A percentile compares a stretch with the other conserved stretches of the same genome.
Conservation (phyloP, 1,284 basidiomycete species). For the Xerocomus nothofagi region DNA sequence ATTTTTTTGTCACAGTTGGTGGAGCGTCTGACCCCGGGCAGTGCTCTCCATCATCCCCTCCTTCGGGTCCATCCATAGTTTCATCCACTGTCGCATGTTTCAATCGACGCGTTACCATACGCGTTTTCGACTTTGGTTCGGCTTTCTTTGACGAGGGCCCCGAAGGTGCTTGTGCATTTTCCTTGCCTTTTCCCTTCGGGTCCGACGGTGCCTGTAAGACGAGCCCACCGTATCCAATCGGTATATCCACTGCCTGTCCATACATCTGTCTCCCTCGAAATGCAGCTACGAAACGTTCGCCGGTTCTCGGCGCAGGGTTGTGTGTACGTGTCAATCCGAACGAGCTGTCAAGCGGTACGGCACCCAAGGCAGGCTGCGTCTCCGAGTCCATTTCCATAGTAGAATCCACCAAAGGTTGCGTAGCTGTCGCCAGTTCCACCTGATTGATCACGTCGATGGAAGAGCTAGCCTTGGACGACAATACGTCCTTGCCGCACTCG, state of each 20-base stretch:
- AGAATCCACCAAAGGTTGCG: not conserved
- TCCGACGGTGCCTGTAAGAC: slow-evolving; percentile 45
- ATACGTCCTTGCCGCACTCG: not conserved
- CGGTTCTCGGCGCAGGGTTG: not conserved
- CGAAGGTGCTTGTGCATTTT: slow-evolving; percentile 8
- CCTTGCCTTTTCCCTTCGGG: slow-evolving; percentile 20
- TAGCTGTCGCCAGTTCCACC: not conserved
- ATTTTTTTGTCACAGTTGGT: slow-evolving; percentile 31
- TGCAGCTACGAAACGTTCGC: slow-evolving; percentile 51
- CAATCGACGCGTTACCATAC: slow-evolving; percentile 5
- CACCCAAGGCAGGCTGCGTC: slow-evolving; percentile 11
- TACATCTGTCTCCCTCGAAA: slow-evolving; percentile 74
- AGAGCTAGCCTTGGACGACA: not conserved
- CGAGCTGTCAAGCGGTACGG: not conserved
- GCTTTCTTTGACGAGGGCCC: slow-evolving; percentile 2
- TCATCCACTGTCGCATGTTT: not conserved
- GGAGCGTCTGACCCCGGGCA: slow-evolving; percentile 16
- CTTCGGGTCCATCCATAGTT: slow-evolving; percentile 19
- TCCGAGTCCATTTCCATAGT: slow-evolving; percentile 5
- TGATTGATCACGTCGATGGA: not conserved
- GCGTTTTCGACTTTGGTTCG: slow-evolving; percentile 12
- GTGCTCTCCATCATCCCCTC: slow-evolving; percentile 29
- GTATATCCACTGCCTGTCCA: slow-evolving; percentile 60
- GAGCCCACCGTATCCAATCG: slow-evolving; percentile 66
- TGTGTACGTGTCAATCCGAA: not conserved